phyloP scores from a whole-genome alignment of 2,329 filamentous ascomycete genomes.

The Cordyceps fumosorosea region DNA sequence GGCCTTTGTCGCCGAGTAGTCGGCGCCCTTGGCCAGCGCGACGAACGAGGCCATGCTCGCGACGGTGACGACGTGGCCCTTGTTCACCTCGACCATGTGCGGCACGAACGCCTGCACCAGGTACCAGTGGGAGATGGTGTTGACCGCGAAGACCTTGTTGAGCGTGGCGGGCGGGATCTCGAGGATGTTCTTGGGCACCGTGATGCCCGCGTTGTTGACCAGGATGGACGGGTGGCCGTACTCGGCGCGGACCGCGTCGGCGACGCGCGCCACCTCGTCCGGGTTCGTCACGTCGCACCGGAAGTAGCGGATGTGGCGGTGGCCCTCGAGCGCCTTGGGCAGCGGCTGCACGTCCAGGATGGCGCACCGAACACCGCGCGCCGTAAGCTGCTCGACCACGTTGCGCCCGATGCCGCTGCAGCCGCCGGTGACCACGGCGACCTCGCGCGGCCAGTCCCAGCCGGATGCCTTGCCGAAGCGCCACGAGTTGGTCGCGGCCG shows the following conservation, averaged over 20 bases:
- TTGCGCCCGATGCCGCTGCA: conserved; percentile 60
- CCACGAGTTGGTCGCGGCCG: conserved; percentile 5
- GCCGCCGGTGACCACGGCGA: conserved; percentile 63
- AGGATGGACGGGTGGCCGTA: conserved; percentile 57
- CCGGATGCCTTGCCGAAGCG: conserved; percentile 15
- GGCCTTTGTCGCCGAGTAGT: conserved; percentile 57
- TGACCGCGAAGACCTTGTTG: conserved; percentile 58
- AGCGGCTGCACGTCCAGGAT: conserved; percentile 50
- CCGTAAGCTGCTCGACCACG: conserved; percentile 52
- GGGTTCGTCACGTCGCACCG: conserved; percentile 57
- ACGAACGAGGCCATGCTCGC: conserved; percentile 55
- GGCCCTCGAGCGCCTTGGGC: conserved; percentile 16
- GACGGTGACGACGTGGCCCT: conserved; percentile 62
- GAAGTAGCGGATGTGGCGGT: conserved; percentile 54
- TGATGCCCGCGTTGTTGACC: conserved; percentile 34
- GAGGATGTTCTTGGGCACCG: conserved; percentile 58
- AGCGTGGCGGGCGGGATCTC: conserved; percentile 45
- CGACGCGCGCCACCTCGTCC: conserved; percentile 39
- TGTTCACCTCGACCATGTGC: conserved; percentile 48
- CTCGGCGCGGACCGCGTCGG: conserved; percentile 39
- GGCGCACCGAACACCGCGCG: conserved; percentile 53
- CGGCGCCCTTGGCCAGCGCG: conserved; percentile 51
- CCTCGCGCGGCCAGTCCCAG: conserved; percentile 56
- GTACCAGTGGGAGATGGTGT: conserved; percentile 57
- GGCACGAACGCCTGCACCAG: conserved; percentile 57